Evolutionary conservation across 148 eudicot species (phyloP), one percentile per base, ranked within the genome.

Genomic region (Camellia sinensis): DNA sequence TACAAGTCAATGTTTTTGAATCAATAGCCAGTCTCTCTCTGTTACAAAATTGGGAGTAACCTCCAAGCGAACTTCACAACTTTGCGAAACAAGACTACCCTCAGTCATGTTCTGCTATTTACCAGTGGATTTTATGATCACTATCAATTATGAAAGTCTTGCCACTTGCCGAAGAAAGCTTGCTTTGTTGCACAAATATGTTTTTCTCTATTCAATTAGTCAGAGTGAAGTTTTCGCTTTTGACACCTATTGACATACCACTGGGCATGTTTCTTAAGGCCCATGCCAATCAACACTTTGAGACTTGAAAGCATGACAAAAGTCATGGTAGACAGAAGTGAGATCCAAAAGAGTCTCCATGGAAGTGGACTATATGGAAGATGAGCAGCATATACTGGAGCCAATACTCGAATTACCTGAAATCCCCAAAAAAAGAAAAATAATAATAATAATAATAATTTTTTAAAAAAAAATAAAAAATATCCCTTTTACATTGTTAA

Each of bases 291-390:
- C 94, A 95, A 83, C 70, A 93, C 82, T 84, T 95, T 95, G 29
- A 95, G 90, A 78, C 92, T 90, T n/a, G 90, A 86, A 61, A 95
- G 97, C 99, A 95, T 95, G 77, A 93, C 86, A 82, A 86, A 95
- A 11, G 94, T 95, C 88, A 92, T 79, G 37, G 86, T 80, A 18
- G 79, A 81, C 81, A 95, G 85, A 10, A 89, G 74, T 60, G 88
- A 29, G 14, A 92, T 92, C 92, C 93, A 95, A 79, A 95, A 89
- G 62, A 93, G 81, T 76, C 99, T 92, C 99, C 94, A 95, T 3
- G 70, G 77, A 60, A 90, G 83, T 64, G 97, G 94, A 77, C 82
- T 79, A n/a, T 84, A 81, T 18, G 99, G 99, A 77, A 95, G 92
- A 81, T 88, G 94, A 76, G 97, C 97, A 67, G 94, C 88, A 83